These are phyloP conservation scores for Entamoeba invadens DNA, from an alignment of 208 protist genomes.

Conservation along the genomic window DNA sequence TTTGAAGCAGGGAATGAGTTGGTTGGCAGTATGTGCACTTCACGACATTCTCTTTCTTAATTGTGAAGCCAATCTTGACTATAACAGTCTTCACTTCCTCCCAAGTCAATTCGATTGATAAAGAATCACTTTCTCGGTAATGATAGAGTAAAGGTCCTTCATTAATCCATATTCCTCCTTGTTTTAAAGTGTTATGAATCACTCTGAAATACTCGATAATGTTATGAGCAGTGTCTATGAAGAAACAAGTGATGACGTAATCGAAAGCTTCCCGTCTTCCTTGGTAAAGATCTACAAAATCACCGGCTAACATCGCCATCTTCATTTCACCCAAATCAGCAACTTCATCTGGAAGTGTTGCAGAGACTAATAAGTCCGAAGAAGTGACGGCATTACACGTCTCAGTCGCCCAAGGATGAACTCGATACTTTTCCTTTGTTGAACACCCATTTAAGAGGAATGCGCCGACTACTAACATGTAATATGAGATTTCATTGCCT, in stretches of 20 bases:
- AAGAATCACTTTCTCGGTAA: neutral
- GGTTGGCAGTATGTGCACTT: neutral
- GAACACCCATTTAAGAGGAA: slow-evolving; percentile 2
- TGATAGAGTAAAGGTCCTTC: slow-evolving; percentile 19
- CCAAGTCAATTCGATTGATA: neutral
- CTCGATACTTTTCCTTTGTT: neutral
- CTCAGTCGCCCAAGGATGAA: neutral
- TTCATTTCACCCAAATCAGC: neutral
- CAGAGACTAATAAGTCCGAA: neutral
- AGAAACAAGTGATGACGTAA: slow-evolving; percentile 19
- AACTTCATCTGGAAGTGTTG: neutral
- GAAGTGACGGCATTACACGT: neutral
- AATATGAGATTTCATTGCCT: slow-evolving; percentile 16
- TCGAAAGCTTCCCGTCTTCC: neutral
- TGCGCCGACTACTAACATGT: slow-evolving; percentile 5
- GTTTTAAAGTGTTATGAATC: slow-evolving; percentile 13
- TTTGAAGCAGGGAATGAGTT: neutral
- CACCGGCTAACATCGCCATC: neutral
- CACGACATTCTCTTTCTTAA: neutral
- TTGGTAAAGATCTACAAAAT: neutral
- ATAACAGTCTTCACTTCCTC: neutral
- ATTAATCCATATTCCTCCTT: slow-evolving; percentile 12
- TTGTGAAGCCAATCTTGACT: neutral
- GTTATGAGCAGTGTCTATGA: slow-evolving; percentile 27
- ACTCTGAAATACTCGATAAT: slow-evolving; percentile 18